These are phyloP conservation scores for Russula virescens DNA, from an alignment of 768 basidiomycete genomes.

Conservation along the genomic window DNA sequence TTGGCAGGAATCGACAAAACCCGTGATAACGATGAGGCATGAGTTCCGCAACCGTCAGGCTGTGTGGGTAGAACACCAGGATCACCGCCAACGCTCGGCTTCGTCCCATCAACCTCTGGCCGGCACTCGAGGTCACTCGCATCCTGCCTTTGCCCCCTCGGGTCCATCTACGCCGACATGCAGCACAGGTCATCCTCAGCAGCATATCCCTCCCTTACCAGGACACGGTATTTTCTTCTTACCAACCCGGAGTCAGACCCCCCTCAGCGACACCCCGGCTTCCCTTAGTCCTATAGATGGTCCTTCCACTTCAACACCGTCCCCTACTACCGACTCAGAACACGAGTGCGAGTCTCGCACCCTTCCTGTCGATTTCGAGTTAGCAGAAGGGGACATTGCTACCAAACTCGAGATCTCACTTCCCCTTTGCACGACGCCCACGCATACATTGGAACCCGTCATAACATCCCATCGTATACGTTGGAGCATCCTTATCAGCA, in stretches of 20 bases:
- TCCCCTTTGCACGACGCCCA: constrained; percentile 58
- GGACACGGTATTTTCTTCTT: not conserved
- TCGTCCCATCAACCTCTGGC: constrained; percentile 20
- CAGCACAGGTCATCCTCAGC: not conserved
- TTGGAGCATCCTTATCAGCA: constrained; percentile 74
- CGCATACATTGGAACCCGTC: constrained; percentile 72
- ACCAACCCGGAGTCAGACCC: not conserved
- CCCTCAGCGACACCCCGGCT: not conserved
- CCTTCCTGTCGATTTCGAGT: constrained; percentile 25
- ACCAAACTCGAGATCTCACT: constrained; percentile 56
- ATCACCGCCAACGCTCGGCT: constrained; percentile 27
- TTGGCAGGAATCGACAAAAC: constrained; percentile 53
- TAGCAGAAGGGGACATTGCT: constrained; percentile 44
- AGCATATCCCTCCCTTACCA: not conserved
- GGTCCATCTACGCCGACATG: not conserved
- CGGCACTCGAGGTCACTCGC: constrained; percentile 2
- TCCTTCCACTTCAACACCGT: constrained; percentile 2
- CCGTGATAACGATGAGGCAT: constrained; percentile 59
- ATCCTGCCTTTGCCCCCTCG: not conserved
- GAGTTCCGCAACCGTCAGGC: constrained; percentile 60
- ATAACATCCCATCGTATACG: constrained; percentile 70
- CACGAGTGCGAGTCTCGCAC: not conserved
- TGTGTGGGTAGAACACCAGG: constrained; percentile 29
- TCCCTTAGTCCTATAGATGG: constrained; percentile 1
- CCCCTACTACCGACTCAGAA: not conserved